These are phyloP conservation scores for Amborella trichopoda DNA, from an alignment of 164 flowering plant genomes.

Conservation along the genomic window DNA sequence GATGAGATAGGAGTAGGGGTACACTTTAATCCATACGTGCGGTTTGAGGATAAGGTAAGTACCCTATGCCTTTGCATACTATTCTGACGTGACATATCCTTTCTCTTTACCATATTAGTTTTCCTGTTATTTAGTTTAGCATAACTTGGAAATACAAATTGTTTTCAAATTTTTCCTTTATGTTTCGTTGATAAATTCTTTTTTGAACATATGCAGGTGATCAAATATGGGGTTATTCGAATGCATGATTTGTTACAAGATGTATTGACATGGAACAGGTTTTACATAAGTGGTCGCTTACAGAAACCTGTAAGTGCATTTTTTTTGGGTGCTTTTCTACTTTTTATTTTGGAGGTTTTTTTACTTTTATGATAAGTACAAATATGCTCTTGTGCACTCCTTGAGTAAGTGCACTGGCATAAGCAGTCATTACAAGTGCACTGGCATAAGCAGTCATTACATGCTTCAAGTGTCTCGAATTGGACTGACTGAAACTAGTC, in stretches of 20 bases:
- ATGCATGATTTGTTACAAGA: constrained; percentile 79
- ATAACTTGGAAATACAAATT: not conserved
- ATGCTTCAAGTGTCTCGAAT: too few species aligned
- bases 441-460: too few species aligned
- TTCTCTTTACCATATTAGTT: not conserved
- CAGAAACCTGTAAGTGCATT: constrained; percentile 83
- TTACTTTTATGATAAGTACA: too few species aligned
- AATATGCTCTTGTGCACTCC: too few species aligned
- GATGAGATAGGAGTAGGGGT: constrained; percentile 84
- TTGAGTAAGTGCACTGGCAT: too few species aligned
- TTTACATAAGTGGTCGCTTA: constrained; percentile 85
- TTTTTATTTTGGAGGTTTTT: too few species aligned
- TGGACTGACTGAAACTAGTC: too few species aligned
- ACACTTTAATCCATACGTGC: constrained; percentile 86
- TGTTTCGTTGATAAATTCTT: too few species aligned
- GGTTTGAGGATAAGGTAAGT: constrained; percentile 49
- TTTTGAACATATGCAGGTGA: too few species aligned
- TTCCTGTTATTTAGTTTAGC: not conserved
- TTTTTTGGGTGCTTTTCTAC: too few species aligned
- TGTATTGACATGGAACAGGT: constrained; percentile 60
- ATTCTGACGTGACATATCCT: not conserved
- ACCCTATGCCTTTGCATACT: not conserved
- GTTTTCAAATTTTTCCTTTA: not conserved
- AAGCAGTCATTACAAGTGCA: too few species aligned
- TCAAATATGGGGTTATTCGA: constrained; percentile 89